These are phyloP conservation scores for Cyphellophora europaea DNA, from an alignment of 2,329 filamentous ascomycete species.

Conservation along the genomic window DNA sequence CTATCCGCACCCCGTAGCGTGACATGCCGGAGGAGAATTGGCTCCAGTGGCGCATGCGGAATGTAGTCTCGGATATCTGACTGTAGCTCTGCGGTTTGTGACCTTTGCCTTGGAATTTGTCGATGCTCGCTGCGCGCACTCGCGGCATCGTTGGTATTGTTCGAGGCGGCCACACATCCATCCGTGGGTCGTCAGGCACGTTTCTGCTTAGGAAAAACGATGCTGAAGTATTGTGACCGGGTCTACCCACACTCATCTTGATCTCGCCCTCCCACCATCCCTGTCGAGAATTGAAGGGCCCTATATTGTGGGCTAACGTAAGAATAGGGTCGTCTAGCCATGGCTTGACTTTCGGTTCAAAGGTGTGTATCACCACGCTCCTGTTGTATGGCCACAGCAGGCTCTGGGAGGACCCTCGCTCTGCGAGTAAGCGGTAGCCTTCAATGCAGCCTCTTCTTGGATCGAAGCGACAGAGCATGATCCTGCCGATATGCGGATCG, in stretches of 20 bases:
- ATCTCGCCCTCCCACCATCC: conserved; percentile 31
- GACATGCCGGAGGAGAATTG: conserved; percentile 44
- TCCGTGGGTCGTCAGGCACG: conserved; percentile 30
- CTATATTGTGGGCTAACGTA: conserved; percentile 37
- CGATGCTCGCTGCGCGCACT: conserved; percentile 40
- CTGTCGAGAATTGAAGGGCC: conserved; percentile 13
- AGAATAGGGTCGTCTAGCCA: conserved; percentile 68
- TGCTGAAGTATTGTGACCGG: conserved; percentile 16
- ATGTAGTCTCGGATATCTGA: conserved; percentile 60
- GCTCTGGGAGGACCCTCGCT: conserved; percentile 45
- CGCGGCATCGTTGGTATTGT: conserved; percentile 56
- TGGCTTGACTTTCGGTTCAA: conserved; percentile 59
- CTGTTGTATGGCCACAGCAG: conserved; percentile 57
- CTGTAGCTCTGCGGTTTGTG: conserved; percentile 43
- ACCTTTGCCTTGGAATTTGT: conserved; percentile 32
- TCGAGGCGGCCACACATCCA: conserved; percentile 66
- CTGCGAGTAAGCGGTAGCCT: conserved; percentile 65
- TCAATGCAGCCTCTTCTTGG: conserved; percentile 65
- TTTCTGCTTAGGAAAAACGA: conserved; percentile 58
- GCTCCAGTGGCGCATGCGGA: conserved; percentile 69
- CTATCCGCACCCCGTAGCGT: conserved; percentile 30
- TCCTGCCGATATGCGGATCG: conserved; percentile 59
- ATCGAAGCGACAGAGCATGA: conserved; percentile 72
- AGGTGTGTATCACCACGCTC: conserved; percentile 61
- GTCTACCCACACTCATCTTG: conserved; percentile 29